phyloP scores from a whole-genome alignment of 2,329 filamentous ascomycete genomes.

The Dactylonectria estremocensis region DNA sequence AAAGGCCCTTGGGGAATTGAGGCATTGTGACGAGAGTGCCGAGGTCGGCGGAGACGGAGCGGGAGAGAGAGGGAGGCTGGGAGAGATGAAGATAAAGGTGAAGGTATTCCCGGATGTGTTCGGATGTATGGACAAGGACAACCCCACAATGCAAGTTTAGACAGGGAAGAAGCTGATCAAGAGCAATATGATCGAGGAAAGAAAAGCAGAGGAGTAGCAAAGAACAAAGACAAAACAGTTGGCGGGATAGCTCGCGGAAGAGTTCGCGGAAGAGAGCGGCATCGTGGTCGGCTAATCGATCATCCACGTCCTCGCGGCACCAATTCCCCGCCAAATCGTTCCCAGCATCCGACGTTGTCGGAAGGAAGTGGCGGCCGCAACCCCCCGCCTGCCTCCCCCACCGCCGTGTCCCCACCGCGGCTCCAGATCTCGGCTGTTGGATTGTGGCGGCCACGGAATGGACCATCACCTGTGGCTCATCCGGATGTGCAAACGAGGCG shows the following conservation, averaged over 20 bases:
- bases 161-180: neutral
- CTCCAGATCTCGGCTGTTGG: constrained; percentile 46
- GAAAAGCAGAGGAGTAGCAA: constrained; percentile 10
- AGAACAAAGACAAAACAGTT: constrained; percentile 7
- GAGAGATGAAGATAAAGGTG: constrained; percentile 13
- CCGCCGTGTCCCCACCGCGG: constrained; percentile 31
- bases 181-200: constrained; percentile 21
- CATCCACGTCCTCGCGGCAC: constrained; percentile 39
- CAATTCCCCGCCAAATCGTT: constrained; percentile 33
- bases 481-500: constrained; percentile 15
- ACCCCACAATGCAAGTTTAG: constrained; percentile 4
- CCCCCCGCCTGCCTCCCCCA: no score
- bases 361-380: constrained; percentile 17
- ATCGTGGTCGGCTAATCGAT: constrained; percentile 43
- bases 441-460: constrained; percentile 3
- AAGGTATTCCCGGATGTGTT: constrained; percentile 27
- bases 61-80: no score
- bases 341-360: constrained; percentile 37
- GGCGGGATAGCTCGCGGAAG: constrained; percentile 10
- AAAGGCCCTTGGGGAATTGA: constrained; percentile 68
- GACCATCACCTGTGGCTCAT: constrained; percentile 24
- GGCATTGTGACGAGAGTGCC: constrained; percentile 33
- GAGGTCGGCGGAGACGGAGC: neutral
- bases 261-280: constrained; percentile 22
- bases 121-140: constrained; percentile 14